Conservation (phyloP, 2,329 filamentous ascomycete genomes). For the Pseudogymnoascus sp. region DNA sequence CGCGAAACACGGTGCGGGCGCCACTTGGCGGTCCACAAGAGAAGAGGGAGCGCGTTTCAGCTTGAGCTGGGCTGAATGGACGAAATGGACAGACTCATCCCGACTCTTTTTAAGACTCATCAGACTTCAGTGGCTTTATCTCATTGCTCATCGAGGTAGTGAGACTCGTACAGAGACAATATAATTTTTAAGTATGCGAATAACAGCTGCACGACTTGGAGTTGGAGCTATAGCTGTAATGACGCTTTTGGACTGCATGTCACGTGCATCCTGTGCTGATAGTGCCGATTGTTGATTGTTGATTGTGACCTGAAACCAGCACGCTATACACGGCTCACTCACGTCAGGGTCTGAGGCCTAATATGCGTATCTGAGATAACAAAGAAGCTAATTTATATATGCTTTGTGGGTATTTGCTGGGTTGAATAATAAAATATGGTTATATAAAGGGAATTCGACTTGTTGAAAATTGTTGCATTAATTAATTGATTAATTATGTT, state of each 20-base stretch:
- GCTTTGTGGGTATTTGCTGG: neutral
- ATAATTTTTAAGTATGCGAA: neutral
- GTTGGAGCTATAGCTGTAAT: no score
- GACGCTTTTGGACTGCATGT: neutral
- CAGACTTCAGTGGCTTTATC: neutral
- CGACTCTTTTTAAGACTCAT: neutral
- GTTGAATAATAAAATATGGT: neutral
- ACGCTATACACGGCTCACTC: no score
- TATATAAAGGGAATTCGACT: neutral
- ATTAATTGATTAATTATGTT: neutral
- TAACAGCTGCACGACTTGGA: no score
- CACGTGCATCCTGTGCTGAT: neutral
- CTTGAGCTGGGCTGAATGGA: neutral
- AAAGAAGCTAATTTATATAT: neutral
- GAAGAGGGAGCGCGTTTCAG: neutral
- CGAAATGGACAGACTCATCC: neutral
- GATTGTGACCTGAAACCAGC: neutral
- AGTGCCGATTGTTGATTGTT: neutral
- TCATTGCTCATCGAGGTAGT: neutral
- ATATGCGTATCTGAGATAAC: neutral
- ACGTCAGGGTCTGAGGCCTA: neutral
- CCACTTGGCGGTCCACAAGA: neutral
- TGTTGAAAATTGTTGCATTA: neutral
- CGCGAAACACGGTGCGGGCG: conserved; percentile 2
- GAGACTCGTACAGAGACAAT: neutral